phyloP scores from a whole-genome alignment of 306 rosid genomes.

The Prunus salicina region DNA sequence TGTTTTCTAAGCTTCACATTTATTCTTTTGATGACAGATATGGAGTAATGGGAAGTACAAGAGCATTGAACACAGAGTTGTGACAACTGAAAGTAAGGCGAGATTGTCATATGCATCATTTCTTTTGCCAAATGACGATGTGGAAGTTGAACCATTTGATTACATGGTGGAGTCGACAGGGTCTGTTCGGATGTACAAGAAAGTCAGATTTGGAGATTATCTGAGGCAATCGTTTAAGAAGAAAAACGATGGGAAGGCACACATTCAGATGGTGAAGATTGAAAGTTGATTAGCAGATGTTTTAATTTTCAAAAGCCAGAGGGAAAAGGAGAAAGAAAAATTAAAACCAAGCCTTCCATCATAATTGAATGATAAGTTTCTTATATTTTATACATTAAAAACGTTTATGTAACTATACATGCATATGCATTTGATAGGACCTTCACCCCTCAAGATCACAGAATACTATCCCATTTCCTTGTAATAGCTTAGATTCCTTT shows the following conservation, averaged over 20 bases:
- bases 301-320: not conserved
- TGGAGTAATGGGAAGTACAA: slow-evolving; percentile 53
- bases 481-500: too few relatives aligned
- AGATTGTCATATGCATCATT: slow-evolving; percentile 29
- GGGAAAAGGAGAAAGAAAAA: not conserved
- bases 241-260: slow-evolving; percentile 38
- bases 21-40: slow-evolving; percentile 21
- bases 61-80: slow-evolving; percentile 45
- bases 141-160: slow-evolving; percentile 34
- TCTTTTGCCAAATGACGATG: slow-evolving; percentile 30
- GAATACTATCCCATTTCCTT: too few relatives aligned
- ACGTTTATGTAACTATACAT: too few relatives aligned
- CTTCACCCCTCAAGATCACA: too few relatives aligned
- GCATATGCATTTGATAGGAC: too few relatives aligned
- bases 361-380: too few relatives aligned
- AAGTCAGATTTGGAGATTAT: slow-evolving; percentile 38
- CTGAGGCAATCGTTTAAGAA: slow-evolving; percentile 22
- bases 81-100: slow-evolving; percentile 29
- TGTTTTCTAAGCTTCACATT: not conserved
- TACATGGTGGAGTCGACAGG: slow-evolving; percentile 20
- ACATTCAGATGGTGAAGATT: slow-evolving; percentile 1
- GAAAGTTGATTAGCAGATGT: not conserved
- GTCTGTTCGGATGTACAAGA: slow-evolving; percentile 28
- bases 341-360: too few relatives aligned
- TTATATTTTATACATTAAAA: too few relatives aligned